Evolutionary conservation across 495 filamentous ascomycete species (phyloP), one percentile per base, ranked within the genome.

Genomic region (Poronia punctata): DNA sequence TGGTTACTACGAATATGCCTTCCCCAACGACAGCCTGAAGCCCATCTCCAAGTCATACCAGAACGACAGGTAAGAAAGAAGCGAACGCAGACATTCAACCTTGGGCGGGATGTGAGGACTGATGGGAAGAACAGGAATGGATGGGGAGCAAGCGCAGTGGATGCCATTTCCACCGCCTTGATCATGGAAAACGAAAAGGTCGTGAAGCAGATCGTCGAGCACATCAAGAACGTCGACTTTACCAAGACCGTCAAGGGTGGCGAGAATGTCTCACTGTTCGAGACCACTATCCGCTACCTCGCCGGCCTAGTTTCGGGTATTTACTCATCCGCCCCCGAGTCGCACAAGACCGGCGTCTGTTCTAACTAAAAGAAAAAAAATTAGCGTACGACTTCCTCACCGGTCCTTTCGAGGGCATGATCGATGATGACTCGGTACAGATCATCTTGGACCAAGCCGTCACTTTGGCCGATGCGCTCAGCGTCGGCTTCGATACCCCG

Each of bases 261-360:
- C 1, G 60, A 59, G 5, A 65, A 64, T 10, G 78, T 93, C 45
- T 88, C 81, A 40, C 63, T 95, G 20, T 95, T 95, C 44, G 87
- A 95, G 62, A 95, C 87, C 2, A 93, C 86, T 2, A 95, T 95
- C 52, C 82, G 87, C 3, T 95, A 93, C 49, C 65, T 94, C 3
- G 87, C 70, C 11, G 88, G 88, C 12, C 67, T 95, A 48, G 48
- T 93, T 28, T 84, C 88, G 7, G 67, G 71, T 72, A 49, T 50
- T 50, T 25, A 6, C 29, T 29, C 10, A 31, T 8, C 11, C 3
- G 6, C 25, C 17, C 8, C 15, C 9, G 12, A 5, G 11, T 32
- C 16, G 14, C n/a, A n/a, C n/a, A n/a, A n/a, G n/a, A n/a, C n/a
- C n/a, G n/a, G n/a, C n/a, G n/a, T n/a, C n/a, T n/a, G n/a, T n/a